Percentiles rank a stretch among this genome's conserved stretches.
Evolutionary conservation across 345 rosid genomes (phyloP).

Genomic region (Lumnitzera racemosa): DNA sequence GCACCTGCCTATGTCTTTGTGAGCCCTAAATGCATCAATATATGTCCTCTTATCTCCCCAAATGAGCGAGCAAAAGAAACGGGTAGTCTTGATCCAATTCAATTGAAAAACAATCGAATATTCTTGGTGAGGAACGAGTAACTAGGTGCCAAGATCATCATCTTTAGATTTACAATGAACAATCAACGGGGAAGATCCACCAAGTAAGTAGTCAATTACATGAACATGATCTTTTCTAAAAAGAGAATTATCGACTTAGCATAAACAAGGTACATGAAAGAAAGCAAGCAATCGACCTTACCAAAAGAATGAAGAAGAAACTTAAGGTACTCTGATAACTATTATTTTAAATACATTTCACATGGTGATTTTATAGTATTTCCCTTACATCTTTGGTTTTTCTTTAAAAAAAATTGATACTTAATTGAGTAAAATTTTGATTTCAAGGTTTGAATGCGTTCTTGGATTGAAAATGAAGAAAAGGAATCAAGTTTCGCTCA

Average conservation of each 20-base stretch:
- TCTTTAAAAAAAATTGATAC: too few species aligned
- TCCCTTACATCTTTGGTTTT: too few species aligned
- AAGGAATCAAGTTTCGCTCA: too few species aligned
- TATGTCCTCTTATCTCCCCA: background rate
- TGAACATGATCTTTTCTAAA: slow-evolving; percentile 5
- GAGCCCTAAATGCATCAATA: background rate
- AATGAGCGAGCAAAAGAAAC: background rate
- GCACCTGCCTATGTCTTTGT: slow-evolving; percentile 1
- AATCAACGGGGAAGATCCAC: background rate
- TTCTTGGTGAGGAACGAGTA: background rate
- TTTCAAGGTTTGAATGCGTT: too few species aligned
- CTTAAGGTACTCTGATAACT: too few species aligned
- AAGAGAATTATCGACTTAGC: background rate
- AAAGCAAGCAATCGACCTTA: too few species aligned
- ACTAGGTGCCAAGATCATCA: background rate
- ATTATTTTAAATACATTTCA: too few species aligned
- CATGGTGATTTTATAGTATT: too few species aligned
- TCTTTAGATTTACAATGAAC: slow-evolving; percentile 2
- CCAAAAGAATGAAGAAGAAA: too few species aligned
- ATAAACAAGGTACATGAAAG: too few species aligned
- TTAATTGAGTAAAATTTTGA: too few species aligned
- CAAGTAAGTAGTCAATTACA: background rate
- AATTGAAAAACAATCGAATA: background rate
- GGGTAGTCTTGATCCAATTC: slow-evolving; percentile 1
- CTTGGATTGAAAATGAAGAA: too few species aligned